Evolutionary conservation across 2,329 filamentous ascomycete genomes (phyloP), one percentile per base, ranked within the genome.

Genomic region (Diaporthe ampelina): DNA sequence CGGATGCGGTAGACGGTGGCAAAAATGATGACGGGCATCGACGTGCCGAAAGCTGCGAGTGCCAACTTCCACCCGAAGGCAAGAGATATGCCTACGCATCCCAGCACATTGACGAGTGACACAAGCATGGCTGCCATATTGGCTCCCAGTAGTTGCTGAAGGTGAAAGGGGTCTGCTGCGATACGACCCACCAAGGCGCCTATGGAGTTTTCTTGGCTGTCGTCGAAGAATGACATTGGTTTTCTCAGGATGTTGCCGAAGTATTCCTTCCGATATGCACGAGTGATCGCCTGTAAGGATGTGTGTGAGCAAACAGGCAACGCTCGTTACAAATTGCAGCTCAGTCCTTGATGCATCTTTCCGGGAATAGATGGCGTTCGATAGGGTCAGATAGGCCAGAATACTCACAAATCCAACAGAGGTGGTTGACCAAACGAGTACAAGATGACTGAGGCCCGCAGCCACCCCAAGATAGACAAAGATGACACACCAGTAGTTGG

Each of bases 41-140:
- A 81, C 0, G 80, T 79, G 32, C 79, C 76, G 21, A 83, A 82
- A 1, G 84, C 82, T 0, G 95, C 91, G 0, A 94, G 81, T 0
- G 91, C 90, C 13, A 95, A 85, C 80, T 95, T 95, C 94, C 94
- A 95, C 0, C 93, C 92, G 79, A 93, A 94, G 15, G 88, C 85
- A 78, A 94, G 94, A 0, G 92, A 87, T 61, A 95, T 91, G 37
- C 88, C 84, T 19, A 94, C 81, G 21, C 89, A 68, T n/a, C 63
- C 63, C 1, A 68, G 48, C 13, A 68, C 63, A 15, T 91, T 93
- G 79, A 94, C 91, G 17, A 93, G 79, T 10, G 92, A 91, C 37
- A 92, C 89, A 73, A 86, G 86, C 5, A 90, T 89, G 70, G 93
- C 86, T 1, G 91, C 87, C 89, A 92, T 91, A 79, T 92, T 91